phyloP scores from a whole-genome alignment of 192 early-diverging fungal genomes.

The Backusella liffmaniae region DNA sequence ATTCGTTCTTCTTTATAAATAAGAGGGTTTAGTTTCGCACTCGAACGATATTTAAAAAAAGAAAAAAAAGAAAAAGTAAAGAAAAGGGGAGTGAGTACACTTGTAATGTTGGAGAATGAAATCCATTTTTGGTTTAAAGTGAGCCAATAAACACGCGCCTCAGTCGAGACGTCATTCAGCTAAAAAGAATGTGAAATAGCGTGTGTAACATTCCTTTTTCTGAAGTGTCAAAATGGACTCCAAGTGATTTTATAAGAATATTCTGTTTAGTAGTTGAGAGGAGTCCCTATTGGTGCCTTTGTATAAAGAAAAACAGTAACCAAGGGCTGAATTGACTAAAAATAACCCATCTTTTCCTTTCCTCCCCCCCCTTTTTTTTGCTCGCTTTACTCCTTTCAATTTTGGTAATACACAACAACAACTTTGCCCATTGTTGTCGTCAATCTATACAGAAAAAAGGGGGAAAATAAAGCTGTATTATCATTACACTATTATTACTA shows the following conservation, averaged over 20 bases:
- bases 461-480: neutral
- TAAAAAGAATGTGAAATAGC: neutral
- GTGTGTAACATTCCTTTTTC: neutral
- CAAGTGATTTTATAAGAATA: neutral
- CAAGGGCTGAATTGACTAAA: neutral
- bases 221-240: neutral
- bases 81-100: neutral
- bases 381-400: neutral
- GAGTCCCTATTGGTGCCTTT: no score
- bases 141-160: neutral
- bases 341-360: neutral
- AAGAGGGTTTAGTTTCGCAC: neutral
- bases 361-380: neutral
- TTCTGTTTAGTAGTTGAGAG: neutral
- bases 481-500: neutral
- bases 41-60: neutral
- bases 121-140: neutral
- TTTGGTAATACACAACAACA: neutral
- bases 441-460: neutral
- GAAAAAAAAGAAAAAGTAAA: neutral
- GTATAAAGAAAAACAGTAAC: no score
- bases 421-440: neutral
- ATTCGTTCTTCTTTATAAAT: neutral
- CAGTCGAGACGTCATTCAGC: neutral
- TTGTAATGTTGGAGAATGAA: neutral